Evolutionary conservation across 257 asterid genomes (phyloP).

Genomic region (Ligustrum vulgare): DNA sequence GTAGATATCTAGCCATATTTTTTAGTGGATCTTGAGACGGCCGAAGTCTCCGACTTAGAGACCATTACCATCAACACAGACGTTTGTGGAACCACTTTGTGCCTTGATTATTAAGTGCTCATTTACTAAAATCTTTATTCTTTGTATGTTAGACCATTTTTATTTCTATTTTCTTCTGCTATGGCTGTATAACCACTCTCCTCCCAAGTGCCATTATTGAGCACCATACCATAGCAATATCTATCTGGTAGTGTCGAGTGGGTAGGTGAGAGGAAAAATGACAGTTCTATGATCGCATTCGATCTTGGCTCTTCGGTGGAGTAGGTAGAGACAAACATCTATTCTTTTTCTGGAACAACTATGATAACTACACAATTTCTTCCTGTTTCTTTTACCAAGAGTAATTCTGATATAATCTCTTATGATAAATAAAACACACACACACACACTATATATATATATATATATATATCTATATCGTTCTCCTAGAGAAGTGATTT

Average conservation of each 20-base stretch:
- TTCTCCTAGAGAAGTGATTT: no score
- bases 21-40: background rate
- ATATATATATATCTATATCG: no score
- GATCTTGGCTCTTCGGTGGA: no score
- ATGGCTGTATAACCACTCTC: background rate
- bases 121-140: no score
- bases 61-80: constrained; percentile 2
- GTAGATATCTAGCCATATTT: background rate
- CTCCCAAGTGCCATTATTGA: background rate
- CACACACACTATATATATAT: no score
- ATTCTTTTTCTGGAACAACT: background rate
- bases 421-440: no score
- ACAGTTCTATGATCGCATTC: background rate
- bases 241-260: background rate
- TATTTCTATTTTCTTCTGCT: no score
- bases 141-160: no score
- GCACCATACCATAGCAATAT: background rate
- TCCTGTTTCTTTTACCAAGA: background rate
- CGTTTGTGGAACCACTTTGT: background rate
- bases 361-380: background rate
- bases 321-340: background rate
- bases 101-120: background rate
- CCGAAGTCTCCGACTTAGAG: background rate
- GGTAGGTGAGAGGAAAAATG: no score
- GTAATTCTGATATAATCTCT: background rate